A percentile compares a stretch with the other conserved stretches of the same genome.
Conservation (phyloP, 1,284 basidiomycete genomes). For the Ceraceosorus bombacis region DNA sequence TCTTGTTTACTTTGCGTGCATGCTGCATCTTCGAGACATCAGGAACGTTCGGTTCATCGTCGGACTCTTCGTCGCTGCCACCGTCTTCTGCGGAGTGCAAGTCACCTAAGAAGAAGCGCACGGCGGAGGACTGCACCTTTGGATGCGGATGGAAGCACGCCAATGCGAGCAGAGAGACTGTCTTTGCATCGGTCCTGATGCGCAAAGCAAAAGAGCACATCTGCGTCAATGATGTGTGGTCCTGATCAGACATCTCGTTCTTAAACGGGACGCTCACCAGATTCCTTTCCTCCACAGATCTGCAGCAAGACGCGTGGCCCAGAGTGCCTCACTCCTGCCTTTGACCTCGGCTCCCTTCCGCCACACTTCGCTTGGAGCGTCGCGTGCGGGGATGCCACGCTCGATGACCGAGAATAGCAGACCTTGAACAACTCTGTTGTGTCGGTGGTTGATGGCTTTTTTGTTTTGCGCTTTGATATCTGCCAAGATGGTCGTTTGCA, state of each 20-base stretch:
- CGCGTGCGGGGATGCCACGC: slow-evolving; percentile 58
- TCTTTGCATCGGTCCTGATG: slow-evolving; percentile 66
- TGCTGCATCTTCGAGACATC: slow-evolving; percentile 39
- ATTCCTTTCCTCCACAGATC: slow-evolving; percentile 91
- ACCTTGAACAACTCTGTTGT: slow-evolving; percentile 91
- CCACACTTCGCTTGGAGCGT: slow-evolving; percentile 1
- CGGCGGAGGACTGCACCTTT: slow-evolving; percentile 88
- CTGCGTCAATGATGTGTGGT: too few relatives aligned
- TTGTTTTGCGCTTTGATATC: slow-evolving; percentile 88
- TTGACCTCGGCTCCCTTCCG: slow-evolving; percentile 53
- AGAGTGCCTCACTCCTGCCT: slow-evolving; percentile 72
- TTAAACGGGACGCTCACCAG: slow-evolving; percentile 54
- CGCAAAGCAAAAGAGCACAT: too few relatives aligned
- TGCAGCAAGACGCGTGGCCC: slow-evolving; percentile 89
- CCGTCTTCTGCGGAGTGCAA: slow-evolving; percentile 40
- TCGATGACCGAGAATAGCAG: slow-evolving; percentile 95
- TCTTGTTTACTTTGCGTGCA: slow-evolving; percentile 44
- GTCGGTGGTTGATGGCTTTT: slow-evolving; percentile 83
- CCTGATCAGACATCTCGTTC: too few relatives aligned
- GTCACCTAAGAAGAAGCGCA: slow-evolving; percentile 90
- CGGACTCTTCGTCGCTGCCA: slow-evolving; percentile 14
- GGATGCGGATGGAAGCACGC: slow-evolving; percentile 88
- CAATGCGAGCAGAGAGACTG: slow-evolving; percentile 82
- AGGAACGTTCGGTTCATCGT: slow-evolving; percentile 24
- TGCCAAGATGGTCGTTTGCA: slow-evolving; percentile 90